Percentiles rank a stretch among this genome's conserved stretches.
These are phyloP conservation scores for Sarcodon aspratus DNA, from an alignment of 768 basidiomycete species.

Conservation along the genomic window DNA sequence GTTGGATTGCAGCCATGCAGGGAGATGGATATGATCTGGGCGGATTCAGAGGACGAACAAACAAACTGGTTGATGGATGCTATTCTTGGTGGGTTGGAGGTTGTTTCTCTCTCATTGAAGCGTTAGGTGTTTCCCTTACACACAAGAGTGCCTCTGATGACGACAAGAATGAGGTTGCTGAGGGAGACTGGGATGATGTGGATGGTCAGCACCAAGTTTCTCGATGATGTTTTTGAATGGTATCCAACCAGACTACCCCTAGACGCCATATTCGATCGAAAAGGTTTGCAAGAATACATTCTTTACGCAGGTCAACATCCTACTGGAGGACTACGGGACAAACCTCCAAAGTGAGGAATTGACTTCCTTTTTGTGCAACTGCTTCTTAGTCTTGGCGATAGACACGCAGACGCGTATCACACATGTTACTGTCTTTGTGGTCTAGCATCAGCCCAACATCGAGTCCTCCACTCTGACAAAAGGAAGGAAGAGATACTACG, in stretches of 20 bases:
- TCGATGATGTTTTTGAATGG: background rate
- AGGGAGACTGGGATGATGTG: constrained; percentile 56
- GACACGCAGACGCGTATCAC: constrained; percentile 90
- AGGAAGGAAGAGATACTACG: constrained; percentile 21
- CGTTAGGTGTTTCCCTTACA: constrained; percentile 22
- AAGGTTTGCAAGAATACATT: constrained; percentile 80
- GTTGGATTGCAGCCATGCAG: constrained; percentile 86
- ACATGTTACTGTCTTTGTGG: constrained; percentile 90
- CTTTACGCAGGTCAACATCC: constrained; percentile 79
- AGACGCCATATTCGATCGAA: constrained; percentile 44
- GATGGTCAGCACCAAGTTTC: constrained; percentile 37
- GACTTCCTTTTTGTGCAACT: background rate
- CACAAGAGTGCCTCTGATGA: constrained; percentile 40
- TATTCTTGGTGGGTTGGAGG: constrained; percentile 99
- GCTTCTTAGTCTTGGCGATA: constrained; percentile 15
- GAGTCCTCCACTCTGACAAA: constrained; percentile 36
- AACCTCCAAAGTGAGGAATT: constrained; percentile 76
- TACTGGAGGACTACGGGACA: constrained; percentile 84
- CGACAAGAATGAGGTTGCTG: constrained; percentile 20
- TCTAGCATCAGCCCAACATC: constrained; percentile 81
- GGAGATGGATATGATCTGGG: constrained; percentile 75
- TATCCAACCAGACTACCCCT: background rate
- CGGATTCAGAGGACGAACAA: constrained; percentile 88
- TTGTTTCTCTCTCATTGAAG: constrained; percentile 67
- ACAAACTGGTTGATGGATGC: constrained; percentile 98